phyloP scores from a whole-genome alignment of 345 rosid genomes.

The Toxicodendron radicans region DNA sequence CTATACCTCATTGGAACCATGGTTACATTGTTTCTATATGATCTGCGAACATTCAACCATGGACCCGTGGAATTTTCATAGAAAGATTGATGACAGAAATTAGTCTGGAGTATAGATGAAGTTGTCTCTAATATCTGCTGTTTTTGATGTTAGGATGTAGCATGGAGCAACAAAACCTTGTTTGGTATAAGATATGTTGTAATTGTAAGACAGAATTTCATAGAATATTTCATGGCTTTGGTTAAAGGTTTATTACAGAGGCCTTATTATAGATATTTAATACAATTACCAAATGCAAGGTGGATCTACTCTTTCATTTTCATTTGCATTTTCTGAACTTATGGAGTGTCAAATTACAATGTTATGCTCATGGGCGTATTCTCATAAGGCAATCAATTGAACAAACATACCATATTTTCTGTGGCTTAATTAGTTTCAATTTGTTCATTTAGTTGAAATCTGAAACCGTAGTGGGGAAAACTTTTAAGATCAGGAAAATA shows the following conservation, averaged over 20 bases:
- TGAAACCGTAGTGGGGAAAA: not conserved
- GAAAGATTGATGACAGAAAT: not conserved
- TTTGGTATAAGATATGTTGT: not conserved
- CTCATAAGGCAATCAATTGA: not conserved
- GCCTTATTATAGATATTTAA: not conserved
- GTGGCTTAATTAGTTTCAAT: not conserved
- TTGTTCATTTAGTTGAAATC: not conserved
- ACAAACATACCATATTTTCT: not conserved
- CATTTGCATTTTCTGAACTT: not conserved
- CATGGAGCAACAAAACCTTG: not conserved
- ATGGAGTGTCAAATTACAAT: not conserved
- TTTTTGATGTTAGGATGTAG: not conserved
- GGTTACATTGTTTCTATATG: not conserved
- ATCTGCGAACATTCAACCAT: not conserved
- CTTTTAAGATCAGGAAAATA: not conserved
- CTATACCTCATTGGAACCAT: too few species aligned
- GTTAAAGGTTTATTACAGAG: not conserved
- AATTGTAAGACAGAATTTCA: not conserved
- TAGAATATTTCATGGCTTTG: not conserved
- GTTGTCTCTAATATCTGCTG: not conserved
- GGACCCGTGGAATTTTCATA: not conserved
- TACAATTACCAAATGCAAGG: not conserved
- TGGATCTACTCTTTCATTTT: not conserved
- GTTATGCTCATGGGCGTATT: not conserved
- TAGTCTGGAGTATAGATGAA: constrained; percentile 1